These are phyloP conservation scores for Phytophthora syringae DNA, from an alignment of 352 stramenopile genomes.

Conservation along the genomic window DNA sequence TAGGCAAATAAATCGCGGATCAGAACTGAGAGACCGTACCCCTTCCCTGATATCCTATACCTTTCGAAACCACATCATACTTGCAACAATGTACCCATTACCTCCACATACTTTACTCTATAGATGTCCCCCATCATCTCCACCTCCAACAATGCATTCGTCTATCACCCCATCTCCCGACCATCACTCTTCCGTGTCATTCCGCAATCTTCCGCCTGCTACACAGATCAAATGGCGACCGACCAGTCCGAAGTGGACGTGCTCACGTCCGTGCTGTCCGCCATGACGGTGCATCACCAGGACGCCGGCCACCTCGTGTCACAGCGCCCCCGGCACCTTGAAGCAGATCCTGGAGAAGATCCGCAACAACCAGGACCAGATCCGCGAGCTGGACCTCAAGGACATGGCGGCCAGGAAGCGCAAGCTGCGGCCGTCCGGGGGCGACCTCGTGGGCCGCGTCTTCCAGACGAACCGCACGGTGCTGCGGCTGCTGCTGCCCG, in stretches of 20 bases:
- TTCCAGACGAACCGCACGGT: constrained; percentile 63
- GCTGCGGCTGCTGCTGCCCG: constrained; percentile 46
- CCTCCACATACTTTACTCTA: too few species aligned
- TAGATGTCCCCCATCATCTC: background rate
- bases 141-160: background rate
- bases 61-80: too few species aligned
- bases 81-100: too few species aligned
- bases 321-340: constrained; percentile 44
- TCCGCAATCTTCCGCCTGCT: constrained; percentile 8
- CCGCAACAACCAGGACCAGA: constrained; percentile 56
- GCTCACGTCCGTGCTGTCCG: constrained; percentile 46
- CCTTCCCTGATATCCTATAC: too few species aligned
- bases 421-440: constrained; percentile 45
- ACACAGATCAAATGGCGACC: constrained; percentile 3
- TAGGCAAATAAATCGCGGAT: too few species aligned
- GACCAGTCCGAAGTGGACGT: constrained; percentile 32
- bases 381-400: constrained; percentile 62
- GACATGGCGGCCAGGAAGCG: constrained; percentile 59
- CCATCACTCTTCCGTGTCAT: constrained; percentile 27
- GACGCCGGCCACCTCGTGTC: constrained; percentile 42
- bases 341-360: constrained; percentile 67
- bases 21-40: too few species aligned
- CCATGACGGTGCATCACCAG: constrained; percentile 44
- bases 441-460: constrained; percentile 54
- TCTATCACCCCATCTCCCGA: background rate